These are phyloP conservation scores for Houttuynia cordata DNA, from an alignment of 164 flowering plant genomes.

Conservation along the genomic window DNA sequence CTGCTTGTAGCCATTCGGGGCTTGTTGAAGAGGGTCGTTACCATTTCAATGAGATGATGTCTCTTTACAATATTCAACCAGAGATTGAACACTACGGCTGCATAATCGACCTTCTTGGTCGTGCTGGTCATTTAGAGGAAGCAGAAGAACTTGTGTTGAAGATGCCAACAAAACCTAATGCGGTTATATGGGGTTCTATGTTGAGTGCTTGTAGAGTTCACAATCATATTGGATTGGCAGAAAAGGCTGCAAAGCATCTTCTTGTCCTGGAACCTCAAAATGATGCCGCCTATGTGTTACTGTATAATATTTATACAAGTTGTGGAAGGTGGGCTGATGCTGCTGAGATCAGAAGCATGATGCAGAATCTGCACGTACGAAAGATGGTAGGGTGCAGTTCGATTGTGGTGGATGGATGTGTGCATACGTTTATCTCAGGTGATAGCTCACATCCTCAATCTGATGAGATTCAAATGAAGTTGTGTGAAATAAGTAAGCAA, in stretches of 20 bases:
- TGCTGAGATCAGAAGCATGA: conserved; percentile 6
- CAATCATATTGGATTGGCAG: conserved; percentile 9
- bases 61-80: conserved; percentile 4
- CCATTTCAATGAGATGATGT: conserved; percentile 8
- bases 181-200: conserved; percentile 15
- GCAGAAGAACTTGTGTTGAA: conserved; percentile 11
- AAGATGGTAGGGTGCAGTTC: conserved; percentile 16
- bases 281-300: conserved; percentile 11
- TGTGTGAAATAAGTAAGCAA: conserved; percentile 17
- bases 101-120: conserved; percentile 30
- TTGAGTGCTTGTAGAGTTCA: conserved; percentile 13
- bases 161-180: conserved; percentile 16
- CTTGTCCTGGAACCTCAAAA: conserved; percentile 15
- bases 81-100: conserved; percentile 28
- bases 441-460: conserved; percentile 17
- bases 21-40: conserved; percentile 5
- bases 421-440: conserved; percentile 27
- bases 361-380: conserved; percentile 9
- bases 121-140: conserved; percentile 16
- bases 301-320: conserved; percentile 15
- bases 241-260: conserved; percentile 8
- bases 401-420: conserved; percentile 12
- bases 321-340: conserved; percentile 10
- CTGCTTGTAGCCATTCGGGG: conserved; percentile 7
- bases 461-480: conserved; percentile 16